Evolutionary conservation across 176 grass and related monocot genomes (phyloP).

Genomic region (Thalia dealbata): DNA sequence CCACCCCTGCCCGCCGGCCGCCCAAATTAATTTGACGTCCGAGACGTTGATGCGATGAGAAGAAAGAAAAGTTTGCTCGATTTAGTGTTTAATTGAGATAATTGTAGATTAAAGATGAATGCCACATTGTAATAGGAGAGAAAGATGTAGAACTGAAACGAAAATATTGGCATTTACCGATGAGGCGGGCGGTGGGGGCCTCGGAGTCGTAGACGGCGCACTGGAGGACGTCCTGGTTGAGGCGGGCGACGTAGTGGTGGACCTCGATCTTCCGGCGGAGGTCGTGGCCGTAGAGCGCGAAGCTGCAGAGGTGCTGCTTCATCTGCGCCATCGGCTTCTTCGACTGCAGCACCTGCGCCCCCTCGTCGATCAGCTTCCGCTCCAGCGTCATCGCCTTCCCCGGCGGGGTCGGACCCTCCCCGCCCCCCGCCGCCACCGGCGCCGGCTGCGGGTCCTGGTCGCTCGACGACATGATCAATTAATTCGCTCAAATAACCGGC

Average conservation of each 20-base stretch:
- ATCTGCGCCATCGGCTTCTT: slow-evolving; percentile 61
- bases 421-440: slow-evolving; percentile 13
- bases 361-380: slow-evolving; percentile 37
- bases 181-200: slow-evolving; percentile 47
- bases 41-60: too few species aligned
- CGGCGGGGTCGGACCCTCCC: slow-evolving; percentile 9
- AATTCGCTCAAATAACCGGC: too few species aligned
- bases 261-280: slow-evolving; percentile 50
- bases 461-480: slow-evolving; percentile 59
- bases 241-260: slow-evolving; percentile 63
- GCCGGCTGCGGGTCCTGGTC: slow-evolving; percentile 18
- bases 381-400: slow-evolving; percentile 34
- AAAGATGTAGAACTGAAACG: too few species aligned
- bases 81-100: too few species aligned
- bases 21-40: too few species aligned
- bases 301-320: slow-evolving; percentile 80
- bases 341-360: slow-evolving; percentile 40
- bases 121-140: too few species aligned
- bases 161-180: too few species aligned
- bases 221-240: slow-evolving; percentile 81
- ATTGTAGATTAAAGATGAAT: too few species aligned
- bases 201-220: slow-evolving; percentile 86
- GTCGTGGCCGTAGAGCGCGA: slow-evolving; percentile 62
- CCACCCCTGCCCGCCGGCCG: slow-evolving; percentile 54
- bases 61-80: too few species aligned